These are phyloP conservation scores for Calonectria pteridis DNA, from an alignment of 2,329 filamentous ascomycete species.

Conservation along the genomic window DNA sequence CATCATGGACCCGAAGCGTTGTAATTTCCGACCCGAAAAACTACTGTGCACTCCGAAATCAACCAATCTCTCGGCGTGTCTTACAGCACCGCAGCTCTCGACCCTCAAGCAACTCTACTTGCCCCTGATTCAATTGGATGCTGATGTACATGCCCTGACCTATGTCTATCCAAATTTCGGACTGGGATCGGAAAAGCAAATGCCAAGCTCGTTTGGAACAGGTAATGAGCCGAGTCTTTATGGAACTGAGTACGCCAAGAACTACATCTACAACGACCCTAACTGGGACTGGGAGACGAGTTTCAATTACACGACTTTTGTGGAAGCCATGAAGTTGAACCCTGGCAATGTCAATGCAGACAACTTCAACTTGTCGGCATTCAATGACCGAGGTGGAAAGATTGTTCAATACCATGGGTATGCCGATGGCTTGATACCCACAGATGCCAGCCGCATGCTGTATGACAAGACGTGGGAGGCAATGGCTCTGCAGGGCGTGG, in stretches of 20 bases:
- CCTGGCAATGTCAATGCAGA: not conserved
- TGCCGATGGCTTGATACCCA: not conserved
- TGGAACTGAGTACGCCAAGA: not conserved
- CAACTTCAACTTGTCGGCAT: not conserved
- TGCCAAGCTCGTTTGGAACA: not conserved
- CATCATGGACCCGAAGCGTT: slow-evolving; percentile 1
- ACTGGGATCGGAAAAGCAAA: not conserved
- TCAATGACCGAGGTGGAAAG: not conserved
- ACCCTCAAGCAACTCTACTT: not conserved
- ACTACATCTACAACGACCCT: not conserved
- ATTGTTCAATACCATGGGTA: not conserved
- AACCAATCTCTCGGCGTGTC: not conserved
- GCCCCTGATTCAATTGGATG: not conserved
- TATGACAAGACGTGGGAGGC: slow-evolving; percentile 3
- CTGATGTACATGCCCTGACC: not conserved
- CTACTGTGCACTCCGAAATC: not conserved
- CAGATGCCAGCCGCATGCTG: not conserved
- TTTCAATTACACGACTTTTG: slow-evolving; percentile 1
- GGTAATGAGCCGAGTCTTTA: not conserved
- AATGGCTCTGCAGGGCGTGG: not conserved
- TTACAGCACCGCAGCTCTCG: not conserved
- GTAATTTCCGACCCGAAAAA: not conserved
- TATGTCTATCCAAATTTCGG: not conserved
- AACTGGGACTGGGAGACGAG: not conserved
- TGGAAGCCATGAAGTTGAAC: not conserved